Percentiles rank a stretch among this genome's conserved stretches.
Evolutionary conservation across 2,329 filamentous ascomycete genomes (phyloP).

Genomic region (Sporothrix euskadiensis): DNA sequence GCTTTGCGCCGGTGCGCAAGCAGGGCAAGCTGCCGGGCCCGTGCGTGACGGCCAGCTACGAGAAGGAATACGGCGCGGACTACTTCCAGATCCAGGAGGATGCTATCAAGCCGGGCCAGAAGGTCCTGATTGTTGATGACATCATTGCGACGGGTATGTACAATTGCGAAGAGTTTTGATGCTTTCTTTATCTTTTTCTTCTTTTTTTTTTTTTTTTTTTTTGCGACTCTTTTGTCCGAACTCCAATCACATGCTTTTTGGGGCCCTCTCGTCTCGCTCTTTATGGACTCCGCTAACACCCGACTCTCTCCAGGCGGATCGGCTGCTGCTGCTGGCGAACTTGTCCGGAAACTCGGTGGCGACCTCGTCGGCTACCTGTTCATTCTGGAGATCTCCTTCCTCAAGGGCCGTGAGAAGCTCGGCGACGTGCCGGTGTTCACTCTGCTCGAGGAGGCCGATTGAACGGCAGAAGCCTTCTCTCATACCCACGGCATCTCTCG

Average conservation of each 20-base stretch:
- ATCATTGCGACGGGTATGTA: constrained; percentile 93
- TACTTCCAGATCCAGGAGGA: constrained; percentile 94
- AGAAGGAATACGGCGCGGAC: constrained; percentile 96
- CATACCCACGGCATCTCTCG: background rate
- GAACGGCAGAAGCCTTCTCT: background rate
- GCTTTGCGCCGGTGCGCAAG: constrained; percentile 93
- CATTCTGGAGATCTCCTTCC: constrained; percentile 90
- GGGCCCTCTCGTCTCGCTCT: background rate
- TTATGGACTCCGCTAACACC: constrained; percentile 20
- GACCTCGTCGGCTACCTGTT: constrained; percentile 88
- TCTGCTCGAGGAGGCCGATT: constrained; percentile 60
- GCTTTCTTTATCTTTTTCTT: background rate
- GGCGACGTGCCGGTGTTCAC: constrained; percentile 75
- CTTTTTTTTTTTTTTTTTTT: constrained; percentile 21
- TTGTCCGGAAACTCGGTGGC: constrained; percentile 84
- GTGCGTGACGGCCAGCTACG: constrained; percentile 78
- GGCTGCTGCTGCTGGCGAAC: constrained; percentile 79
- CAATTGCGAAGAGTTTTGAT: background rate
- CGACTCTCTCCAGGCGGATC: constrained; percentile 69
- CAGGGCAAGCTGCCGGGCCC: constrained; percentile 92
- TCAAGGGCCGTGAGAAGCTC: constrained; percentile 89
- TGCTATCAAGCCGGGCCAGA: constrained; percentile 80
- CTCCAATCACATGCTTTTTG: constrained; percentile 17
- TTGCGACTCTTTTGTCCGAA: background rate
- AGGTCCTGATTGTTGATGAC: constrained; percentile 91